phyloP scores from a whole-genome alignment of 1,284 basidiomycete genomes.

The Kwoniella shivajii region DNA sequence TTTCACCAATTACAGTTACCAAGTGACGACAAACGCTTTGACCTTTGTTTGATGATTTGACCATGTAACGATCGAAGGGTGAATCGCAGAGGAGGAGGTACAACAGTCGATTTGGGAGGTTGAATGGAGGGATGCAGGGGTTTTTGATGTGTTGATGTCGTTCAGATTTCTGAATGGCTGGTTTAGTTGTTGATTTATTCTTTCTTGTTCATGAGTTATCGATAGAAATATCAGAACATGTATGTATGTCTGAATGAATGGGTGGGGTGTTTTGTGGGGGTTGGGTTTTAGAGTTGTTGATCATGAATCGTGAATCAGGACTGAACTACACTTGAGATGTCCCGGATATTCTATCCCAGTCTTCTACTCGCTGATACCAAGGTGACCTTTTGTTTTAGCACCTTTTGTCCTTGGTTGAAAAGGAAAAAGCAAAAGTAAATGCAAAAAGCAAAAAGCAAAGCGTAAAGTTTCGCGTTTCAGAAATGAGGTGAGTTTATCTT shows the following conservation, averaged over 20 bases:
- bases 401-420: too few species aligned
- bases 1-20: neutral
- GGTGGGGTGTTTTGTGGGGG: too few species aligned
- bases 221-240: neutral
- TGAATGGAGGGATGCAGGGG: neutral
- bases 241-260: too few species aligned
- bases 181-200: neutral
- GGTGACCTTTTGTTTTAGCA: neutral
- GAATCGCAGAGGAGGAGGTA: neutral
- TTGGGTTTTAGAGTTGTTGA: too few species aligned
- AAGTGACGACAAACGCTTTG: neutral
- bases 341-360: slow-evolving; percentile 3
- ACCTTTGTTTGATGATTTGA: neutral
- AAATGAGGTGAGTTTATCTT: too few species aligned
- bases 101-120: neutral
- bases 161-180: neutral
- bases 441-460: neutral
- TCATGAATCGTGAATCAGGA: too few species aligned
- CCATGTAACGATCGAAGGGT: too few species aligned
- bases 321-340: neutral
- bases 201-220: neutral
- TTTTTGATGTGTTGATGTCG: neutral
- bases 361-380: neutral
- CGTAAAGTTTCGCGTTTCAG: too few species aligned
- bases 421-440: too few species aligned